Base-by-base conservation (phyloP, 225 moss, liverwort and hornwort species). In the Anthoceros angustus region DNA sequence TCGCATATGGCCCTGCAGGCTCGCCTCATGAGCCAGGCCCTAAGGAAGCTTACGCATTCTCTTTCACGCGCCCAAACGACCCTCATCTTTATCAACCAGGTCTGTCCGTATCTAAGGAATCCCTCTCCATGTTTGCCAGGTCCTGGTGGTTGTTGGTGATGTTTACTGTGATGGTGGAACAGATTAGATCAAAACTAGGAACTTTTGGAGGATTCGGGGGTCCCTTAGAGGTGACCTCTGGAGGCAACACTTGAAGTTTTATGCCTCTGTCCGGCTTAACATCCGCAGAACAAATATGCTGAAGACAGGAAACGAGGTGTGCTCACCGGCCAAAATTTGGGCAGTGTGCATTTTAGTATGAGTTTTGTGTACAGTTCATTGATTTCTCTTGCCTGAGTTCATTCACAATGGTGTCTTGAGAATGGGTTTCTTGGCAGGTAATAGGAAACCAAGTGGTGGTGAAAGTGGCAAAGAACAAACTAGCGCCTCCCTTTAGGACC, bases 1-100 rank as follows among this genome's bases (percentile, higher is more conserved):
- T 60, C 74, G 6, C 89, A 89, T 63, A 89, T 89, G 89, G 89
- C 89, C 60, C 66, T 86, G 65, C 84, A 84, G 74, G 89, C 86
- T 68, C 82, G 89, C 20, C 75, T 89, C 50, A 89, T 89, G 89
- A 89, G 89, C 78, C 86, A 89, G 73, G 84, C 82, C 32, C 86
- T 89, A 1, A 84, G 89, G 70, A 83, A 78, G 79, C 63, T 89
- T 14, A 86, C 89, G 61, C 89, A 89, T 72, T 84, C 86, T 43
- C 74, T 89, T 5, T 82, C 86, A 42, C 80, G 82, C 41, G 82
- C 89, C 25, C 80, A 84, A 24, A 84, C 84, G 32, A 49, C 83
- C 42, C 79, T 89, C 21, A 84, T 86, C 55, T 89, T 89, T 43
- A 86, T 89, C 71, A 89, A 89, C 70, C 89, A 86, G 80, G 89